Evolutionary conservation across 116 monocot species (phyloP).

Genomic region (Iris pallida): DNA sequence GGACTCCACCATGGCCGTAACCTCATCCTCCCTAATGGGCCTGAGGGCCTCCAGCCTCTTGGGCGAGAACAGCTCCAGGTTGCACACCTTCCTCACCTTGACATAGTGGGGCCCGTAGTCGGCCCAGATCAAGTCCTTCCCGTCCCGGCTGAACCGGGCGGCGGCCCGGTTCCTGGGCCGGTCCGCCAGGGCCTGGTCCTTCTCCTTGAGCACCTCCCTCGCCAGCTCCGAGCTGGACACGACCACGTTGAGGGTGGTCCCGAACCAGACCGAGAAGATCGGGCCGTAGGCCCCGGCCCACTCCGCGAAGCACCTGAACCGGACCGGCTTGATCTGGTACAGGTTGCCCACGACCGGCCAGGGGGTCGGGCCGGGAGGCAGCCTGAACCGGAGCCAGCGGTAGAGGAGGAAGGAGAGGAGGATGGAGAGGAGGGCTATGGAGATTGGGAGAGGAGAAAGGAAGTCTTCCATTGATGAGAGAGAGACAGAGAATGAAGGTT

Average conservation of each 20-base stretch:
- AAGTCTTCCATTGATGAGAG: slow-evolving; percentile 1
- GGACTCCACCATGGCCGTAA: slow-evolving; percentile 90
- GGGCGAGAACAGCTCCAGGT: slow-evolving; percentile 73
- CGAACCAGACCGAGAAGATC: slow-evolving; percentile 87
- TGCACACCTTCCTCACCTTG: slow-evolving; percentile 83
- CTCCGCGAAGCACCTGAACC: slow-evolving; percentile 77
- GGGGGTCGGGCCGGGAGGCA: slow-evolving; percentile 69
- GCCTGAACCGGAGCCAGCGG: slow-evolving; percentile 11
- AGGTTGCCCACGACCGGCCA: slow-evolving; percentile 82
- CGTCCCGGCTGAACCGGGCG: slow-evolving; percentile 66
- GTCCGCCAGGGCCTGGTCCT: slow-evolving; percentile 72
- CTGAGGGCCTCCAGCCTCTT: slow-evolving; percentile 67
- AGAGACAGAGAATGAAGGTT: not conserved
- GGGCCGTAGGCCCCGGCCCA: slow-evolving; percentile 78
- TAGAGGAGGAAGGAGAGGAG: slow-evolving; percentile 8
- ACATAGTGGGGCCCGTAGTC: slow-evolving; percentile 94
- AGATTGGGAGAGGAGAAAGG: not conserved
- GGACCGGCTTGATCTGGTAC: slow-evolving; percentile 63
- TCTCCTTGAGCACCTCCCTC: slow-evolving; percentile 74
- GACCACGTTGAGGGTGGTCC: slow-evolving; percentile 69
- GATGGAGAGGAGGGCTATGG: not conserved
- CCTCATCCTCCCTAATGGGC: slow-evolving; percentile 86
- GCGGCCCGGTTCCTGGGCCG: slow-evolving; percentile 67
- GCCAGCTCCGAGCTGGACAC: slow-evolving; percentile 69
- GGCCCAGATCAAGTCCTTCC: slow-evolving; percentile 81